Base-by-base conservation (phyloP, 2,329 filamentous ascomycete genomes). In the Trichoderma simmonsii region DNA sequence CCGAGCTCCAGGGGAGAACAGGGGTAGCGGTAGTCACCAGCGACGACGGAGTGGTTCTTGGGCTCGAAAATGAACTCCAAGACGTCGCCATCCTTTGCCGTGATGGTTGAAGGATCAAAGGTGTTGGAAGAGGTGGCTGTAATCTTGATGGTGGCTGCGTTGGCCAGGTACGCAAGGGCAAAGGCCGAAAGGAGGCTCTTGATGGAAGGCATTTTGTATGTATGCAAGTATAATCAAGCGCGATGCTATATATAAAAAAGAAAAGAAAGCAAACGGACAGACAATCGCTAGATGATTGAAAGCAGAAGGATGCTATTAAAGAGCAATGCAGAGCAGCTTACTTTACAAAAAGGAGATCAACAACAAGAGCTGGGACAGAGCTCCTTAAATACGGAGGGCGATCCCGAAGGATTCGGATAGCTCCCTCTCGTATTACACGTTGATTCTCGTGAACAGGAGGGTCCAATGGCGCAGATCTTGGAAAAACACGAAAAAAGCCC, bases 11-110 rank as follows among this genome's bases (percentile, higher is more conserved):
- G 39, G 26, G 81, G 79, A 30, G 77, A 77, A 75, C 81, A 83
- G n/a, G 81, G 79, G 63, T 78, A 77, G 12, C 76, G 71, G 73
- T 81, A 83, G 73, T 77, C 77, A 32, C 81, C 81, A 48, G 77
- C 75, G 24, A 81, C 81, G 15, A 83, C 80, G 70, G 80, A 81
- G 78, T 83, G 82, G 71, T 83, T 81, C 71, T 76, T 75, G 21
- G 79, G 73, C 66, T 80, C 76, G 43, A 83, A 83, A 59, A 78
- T 78, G 65, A 83, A 83, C 74, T 82, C 80, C 48, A 83, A 72
- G 14, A 81, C 66, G 71, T 83, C 82, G 15, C 79, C 80, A 63
- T 77, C 73, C 6, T 78, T 74, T 56, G 82, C 81, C 14, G 75
- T 74, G 71, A 81, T 70, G 21, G 76, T 77, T 21, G 80, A 76